Evolutionary conservation across 2,329 filamentous ascomycete genomes (phyloP).

Genomic region (Leptosphaerulina australis): DNA sequence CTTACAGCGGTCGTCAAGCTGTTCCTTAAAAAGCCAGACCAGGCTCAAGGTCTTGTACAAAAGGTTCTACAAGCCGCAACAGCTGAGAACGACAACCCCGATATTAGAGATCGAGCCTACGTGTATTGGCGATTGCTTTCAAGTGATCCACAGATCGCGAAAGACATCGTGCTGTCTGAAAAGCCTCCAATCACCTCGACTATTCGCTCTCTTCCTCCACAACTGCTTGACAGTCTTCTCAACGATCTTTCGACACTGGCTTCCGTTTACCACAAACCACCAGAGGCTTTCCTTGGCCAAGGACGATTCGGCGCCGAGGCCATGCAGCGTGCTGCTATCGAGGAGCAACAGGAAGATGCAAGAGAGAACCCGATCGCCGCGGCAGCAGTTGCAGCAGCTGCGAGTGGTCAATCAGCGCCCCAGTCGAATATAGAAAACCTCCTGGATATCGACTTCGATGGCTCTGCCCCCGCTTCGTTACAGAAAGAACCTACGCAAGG

Average conservation of each 20-base stretch:
- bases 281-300: slow-evolving; percentile 96
- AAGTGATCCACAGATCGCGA: slow-evolving; percentile 87
- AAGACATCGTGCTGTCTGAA: slow-evolving; percentile 90
- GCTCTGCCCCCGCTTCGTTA: slow-evolving; percentile 85
- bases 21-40: slow-evolving; percentile 94
- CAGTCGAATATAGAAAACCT: slow-evolving; percentile 92
- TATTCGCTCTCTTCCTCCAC: slow-evolving; percentile 83
- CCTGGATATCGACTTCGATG: slow-evolving; percentile 95
- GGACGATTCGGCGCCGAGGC: slow-evolving; percentile 92
- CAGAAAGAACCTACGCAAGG: slow-evolving; percentile 65
- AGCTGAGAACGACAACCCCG: slow-evolving; percentile 94
- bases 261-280: slow-evolving; percentile 97
- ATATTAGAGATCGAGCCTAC: slow-evolving; percentile 95
- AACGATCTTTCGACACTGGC: slow-evolving; percentile 90
- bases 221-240: slow-evolving; percentile 87
- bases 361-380: slow-evolving; percentile 94
- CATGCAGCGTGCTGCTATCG: slow-evolving; percentile 92
- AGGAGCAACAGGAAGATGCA: slow-evolving; percentile 91
- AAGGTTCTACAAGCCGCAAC: slow-evolving; percentile 93
- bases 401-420: slow-evolving; percentile 59
- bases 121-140: slow-evolving; percentile 98
- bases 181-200: slow-evolving; percentile 95
- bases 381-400: slow-evolving; percentile 70
- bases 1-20: slow-evolving; percentile 96
- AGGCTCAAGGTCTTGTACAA: slow-evolving; percentile 87